Base-by-base conservation (phyloP, 1,284 basidiomycete genomes). In the Laetiporus sulphureus region DNA sequence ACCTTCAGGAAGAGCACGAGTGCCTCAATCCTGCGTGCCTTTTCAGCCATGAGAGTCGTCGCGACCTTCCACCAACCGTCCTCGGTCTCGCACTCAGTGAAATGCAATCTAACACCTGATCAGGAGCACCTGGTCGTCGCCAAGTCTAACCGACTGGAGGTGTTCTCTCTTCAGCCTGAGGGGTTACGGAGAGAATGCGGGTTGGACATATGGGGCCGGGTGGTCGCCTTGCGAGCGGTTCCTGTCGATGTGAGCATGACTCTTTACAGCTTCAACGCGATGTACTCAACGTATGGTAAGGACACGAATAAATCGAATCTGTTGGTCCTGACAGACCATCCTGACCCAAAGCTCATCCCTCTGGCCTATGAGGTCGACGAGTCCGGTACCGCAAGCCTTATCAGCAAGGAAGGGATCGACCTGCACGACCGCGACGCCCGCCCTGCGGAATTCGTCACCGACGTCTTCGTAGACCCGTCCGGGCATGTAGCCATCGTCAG, bases 31-130 rank as follows among this genome's bases (percentile, higher is more conserved):
- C n/a, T n/a, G n/a, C n/a, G n/a, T n/a, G n/a, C n/a, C n/a, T n/a
- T 27, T 4, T 11, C 19, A 16, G 21, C 5, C 38, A 85, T 86
- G 83, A 83, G 79, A 60, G 64, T 84, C 45, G 69, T 84, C 23
- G 71, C 77, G 12, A 85, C 83, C 7, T 83, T 84, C 54, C 77
- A 82, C 54, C 67, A 67, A 0, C 69, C 81, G 2, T 80, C 83
- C 0, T 80, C 83, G 0, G 76, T 83, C 29, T 50, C 77, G 10
- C 66, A 65, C 42, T 84, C 83, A 25, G 52, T 78, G 12, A 83
- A 77, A 67, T 84, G 78, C 55, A 60, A 64, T 13, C 64, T 74
- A 7, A 63, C 61, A 29, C 38, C 66, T 33, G 65, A 69, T 38
- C 33, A 50, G n/a, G 77, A 83, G 39, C 73, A 81, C 54, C 74